Conservation (phyloP, 805 yeast species). For the Cyberlindnera mississippiensis region DNA sequence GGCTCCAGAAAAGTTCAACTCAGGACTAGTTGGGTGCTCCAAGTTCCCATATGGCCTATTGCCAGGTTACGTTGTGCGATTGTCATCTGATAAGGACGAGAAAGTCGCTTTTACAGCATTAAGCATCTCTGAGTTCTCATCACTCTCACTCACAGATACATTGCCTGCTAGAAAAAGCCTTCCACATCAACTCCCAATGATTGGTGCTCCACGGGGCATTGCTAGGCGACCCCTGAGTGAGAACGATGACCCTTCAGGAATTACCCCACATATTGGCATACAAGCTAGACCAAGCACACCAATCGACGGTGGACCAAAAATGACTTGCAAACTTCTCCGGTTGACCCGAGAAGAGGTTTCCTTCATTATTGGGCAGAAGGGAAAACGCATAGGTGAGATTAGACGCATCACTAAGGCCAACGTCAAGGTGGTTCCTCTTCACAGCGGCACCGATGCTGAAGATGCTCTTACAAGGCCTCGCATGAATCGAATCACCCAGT, state of each 20-base stretch:
- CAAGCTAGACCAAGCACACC: not conserved
- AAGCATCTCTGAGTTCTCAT: too few relatives aligned
- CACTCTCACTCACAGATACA: too few relatives aligned
- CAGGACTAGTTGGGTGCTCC: not conserved
- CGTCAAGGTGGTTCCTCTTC: slow-evolving; percentile 37
- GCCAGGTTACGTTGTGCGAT: slow-evolving; percentile 1
- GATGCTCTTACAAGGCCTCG: slow-evolving; percentile 9
- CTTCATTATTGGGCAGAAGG: slow-evolving; percentile 41
- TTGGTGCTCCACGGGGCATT: too few relatives aligned
- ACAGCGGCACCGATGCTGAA: slow-evolving; percentile 14
- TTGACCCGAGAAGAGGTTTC: slow-evolving; percentile 35
- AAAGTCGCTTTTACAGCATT: too few relatives aligned
- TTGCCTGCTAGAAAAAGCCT: too few relatives aligned
- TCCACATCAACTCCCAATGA: too few relatives aligned
- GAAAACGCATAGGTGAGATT: slow-evolving; percentile 34
- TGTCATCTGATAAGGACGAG: too few relatives aligned
- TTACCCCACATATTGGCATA: not conserved
- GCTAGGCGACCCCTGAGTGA: too few relatives aligned
- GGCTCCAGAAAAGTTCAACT: not conserved
- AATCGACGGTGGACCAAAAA: not conserved
- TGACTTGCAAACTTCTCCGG: slow-evolving; percentile 11
- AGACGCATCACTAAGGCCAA: slow-evolving; percentile 34
- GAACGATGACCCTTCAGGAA: too few relatives aligned
- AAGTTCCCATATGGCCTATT: slow-evolving; percentile 6
- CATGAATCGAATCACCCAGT: slow-evolving; percentile 22